Base-by-base conservation (phyloP, 208 protist species). In the Leishmania aethiopica region DNA sequence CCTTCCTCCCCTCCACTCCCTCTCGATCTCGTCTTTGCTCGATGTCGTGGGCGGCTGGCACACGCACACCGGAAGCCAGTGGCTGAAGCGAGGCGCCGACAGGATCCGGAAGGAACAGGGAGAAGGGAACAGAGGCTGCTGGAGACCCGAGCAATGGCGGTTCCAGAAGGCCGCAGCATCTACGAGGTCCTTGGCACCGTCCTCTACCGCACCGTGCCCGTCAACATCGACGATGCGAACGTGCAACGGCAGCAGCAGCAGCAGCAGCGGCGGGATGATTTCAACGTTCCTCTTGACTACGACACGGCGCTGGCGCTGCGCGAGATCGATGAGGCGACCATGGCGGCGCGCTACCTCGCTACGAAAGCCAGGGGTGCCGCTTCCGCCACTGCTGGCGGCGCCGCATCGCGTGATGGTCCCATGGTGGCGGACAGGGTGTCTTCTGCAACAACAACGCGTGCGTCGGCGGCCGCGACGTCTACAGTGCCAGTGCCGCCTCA, bases 101-200 rank as follows among this genome's bases (percentile, higher is more conserved):
- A 40, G 13, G 62, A 69, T 69, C 15, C 4, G 62, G 32, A 42
- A 40, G 62, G 13, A 40, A 13, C 59, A 64, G 15, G 11, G 3
- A 6, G 45, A 22, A 17, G 51, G 15, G 5, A 55, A 6, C 51
- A 74, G 13, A 47, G 25, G 28, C 28, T 22, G 22, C 45, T 35
- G 45, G 28, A 32, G 70, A 35, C 35, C 35, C 15, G 35, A 47
- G 78, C 35, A 13, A 95, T 94, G 91, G 81, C 90, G 25, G 64
- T 77, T 25, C 73, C 86, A n/a, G 87, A 89, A 25, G 83, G 74
- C 2, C 80, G 71, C 3, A 96, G 91, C 82, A 78, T 94, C 35
- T 97, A 97, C 72, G 89, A 95, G 75, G 79, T 82, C 17, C 82
- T 89, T 28, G 94, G 94, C 35, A 97, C 94, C 0, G 86, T 96